Evolutionary conservation across 345 rosid genomes (phyloP).

Genomic region (Conringia planisiliqua): DNA sequence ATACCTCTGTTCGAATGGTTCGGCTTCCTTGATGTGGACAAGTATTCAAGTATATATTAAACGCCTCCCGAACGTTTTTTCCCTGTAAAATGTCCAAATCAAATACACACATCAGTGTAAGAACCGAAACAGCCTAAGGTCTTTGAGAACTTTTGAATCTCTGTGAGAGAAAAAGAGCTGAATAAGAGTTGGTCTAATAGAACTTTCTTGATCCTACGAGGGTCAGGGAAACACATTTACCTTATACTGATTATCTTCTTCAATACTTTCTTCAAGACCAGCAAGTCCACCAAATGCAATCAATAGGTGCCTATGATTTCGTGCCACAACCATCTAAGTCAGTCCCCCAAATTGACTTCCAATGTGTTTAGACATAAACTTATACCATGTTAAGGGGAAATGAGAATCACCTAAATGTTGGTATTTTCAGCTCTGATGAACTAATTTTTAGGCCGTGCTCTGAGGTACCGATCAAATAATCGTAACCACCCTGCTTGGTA

Average conservation of each 20-base stretch:
- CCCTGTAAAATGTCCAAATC: slow-evolving; percentile 40
- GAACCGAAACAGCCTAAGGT: not conserved
- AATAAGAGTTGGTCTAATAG: not conserved
- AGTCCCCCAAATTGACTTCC: not conserved
- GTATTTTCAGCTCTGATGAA: slow-evolving; percentile 68
- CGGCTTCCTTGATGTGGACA: slow-evolving; percentile 95
- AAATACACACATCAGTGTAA: not conserved
- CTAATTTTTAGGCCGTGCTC: slow-evolving; percentile 77
- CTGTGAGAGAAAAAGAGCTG: not conserved
- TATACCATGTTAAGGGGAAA: not conserved
- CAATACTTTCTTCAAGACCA: slow-evolving; percentile 81
- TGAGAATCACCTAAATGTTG: slow-evolving; percentile 56
- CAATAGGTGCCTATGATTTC: slow-evolving; percentile 60
- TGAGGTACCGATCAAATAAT: slow-evolving; percentile 86
- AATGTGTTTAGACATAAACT: not conserved
- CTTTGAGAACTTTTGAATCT: not conserved
- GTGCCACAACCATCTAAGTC: slow-evolving; percentile 23
- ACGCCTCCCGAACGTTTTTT: slow-evolving; percentile 53
- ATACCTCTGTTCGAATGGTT: slow-evolving; percentile 87
- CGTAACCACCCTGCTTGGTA: slow-evolving; percentile 79
- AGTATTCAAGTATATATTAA: slow-evolving; percentile 71
- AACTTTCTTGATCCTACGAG: not conserved
- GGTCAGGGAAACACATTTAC: slow-evolving; percentile 33
- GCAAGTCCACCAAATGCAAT: slow-evolving; percentile 97
- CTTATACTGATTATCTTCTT: slow-evolving; percentile 67